A percentile compares a stretch with the other conserved stretches of the same genome.
Evolutionary conservation across 2,329 filamentous ascomycete genomes (phyloP).

Genomic region (Allantophomopsis lycopodina): DNA sequence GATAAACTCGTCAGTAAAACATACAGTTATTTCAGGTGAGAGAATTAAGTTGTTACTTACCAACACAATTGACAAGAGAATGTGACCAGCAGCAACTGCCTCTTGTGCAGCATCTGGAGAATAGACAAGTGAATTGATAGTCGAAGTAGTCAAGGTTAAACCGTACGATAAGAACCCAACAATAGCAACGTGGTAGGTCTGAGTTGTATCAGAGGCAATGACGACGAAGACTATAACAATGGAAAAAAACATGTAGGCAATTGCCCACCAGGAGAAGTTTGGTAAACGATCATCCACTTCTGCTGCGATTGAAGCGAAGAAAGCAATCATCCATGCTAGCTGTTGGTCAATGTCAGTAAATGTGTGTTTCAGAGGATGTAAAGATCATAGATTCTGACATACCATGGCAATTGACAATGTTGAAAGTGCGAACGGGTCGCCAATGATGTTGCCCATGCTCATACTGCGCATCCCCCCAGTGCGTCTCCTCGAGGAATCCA

Average conservation of each 20-base stretch:
- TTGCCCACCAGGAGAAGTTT: constrained; percentile 84
- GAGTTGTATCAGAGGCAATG: constrained; percentile 69
- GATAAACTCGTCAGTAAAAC: neutral
- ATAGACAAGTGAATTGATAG: constrained; percentile 80
- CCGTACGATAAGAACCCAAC: constrained; percentile 77
- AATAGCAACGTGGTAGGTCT: constrained; percentile 84
- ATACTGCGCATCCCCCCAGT: constrained; percentile 41
- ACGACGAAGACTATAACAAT: constrained; percentile 72
- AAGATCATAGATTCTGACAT: constrained; percentile 27
- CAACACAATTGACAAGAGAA: constrained; percentile 82
- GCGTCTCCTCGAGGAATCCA: constrained; percentile 33
- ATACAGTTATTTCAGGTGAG: neutral
- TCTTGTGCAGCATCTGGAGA: constrained; percentile 58
- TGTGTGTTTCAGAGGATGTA: neutral
- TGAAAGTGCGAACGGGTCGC: constrained; percentile 90
- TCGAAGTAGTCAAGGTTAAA: constrained; percentile 72
- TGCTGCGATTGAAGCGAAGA: constrained; percentile 73
- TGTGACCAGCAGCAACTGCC: constrained; percentile 84
- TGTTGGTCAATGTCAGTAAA: constrained; percentile 25
- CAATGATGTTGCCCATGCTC: constrained; percentile 77
- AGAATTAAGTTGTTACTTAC: constrained; percentile 36
- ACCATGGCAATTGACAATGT: constrained; percentile 87
- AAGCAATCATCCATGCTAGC: constrained; percentile 92
- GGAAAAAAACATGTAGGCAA: constrained; percentile 73
- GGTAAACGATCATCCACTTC: constrained; percentile 49